A percentile compares a stretch with the other conserved stretches of the same genome.
These are phyloP conservation scores for Porpolomopsis calyptriformis DNA, from an alignment of 768 basidiomycete genomes.

Conservation along the genomic window DNA sequence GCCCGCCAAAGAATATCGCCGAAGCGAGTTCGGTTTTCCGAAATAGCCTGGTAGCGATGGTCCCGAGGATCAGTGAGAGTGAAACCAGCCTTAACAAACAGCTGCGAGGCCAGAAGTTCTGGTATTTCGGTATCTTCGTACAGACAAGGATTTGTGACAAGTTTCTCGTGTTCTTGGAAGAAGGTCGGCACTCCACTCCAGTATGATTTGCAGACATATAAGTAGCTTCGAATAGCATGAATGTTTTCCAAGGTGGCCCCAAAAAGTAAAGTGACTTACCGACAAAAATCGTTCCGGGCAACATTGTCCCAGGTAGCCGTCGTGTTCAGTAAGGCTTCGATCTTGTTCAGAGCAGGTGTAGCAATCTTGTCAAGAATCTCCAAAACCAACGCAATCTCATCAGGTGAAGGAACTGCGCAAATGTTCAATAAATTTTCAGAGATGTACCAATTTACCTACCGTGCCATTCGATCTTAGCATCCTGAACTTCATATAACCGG, in stretches of 20 bases:
- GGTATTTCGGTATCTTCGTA: conserved; percentile 54
- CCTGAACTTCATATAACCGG: conserved; percentile 60
- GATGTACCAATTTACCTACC: conserved; percentile 29
- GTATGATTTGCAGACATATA: conserved; percentile 62
- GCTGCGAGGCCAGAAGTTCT: conserved; percentile 55
- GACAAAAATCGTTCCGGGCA: conserved; percentile 75
- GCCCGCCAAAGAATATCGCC: conserved; percentile 61
- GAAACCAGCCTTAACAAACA: conserved; percentile 67
- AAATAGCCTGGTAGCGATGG: conserved; percentile 58
- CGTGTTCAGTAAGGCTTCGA: conserved; percentile 51
- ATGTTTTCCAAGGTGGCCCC: not conserved
- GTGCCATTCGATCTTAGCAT: conserved; percentile 86
- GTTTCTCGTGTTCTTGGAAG: conserved; percentile 45
- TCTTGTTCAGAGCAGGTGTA: conserved; percentile 51
- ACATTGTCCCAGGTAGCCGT: conserved; percentile 53
- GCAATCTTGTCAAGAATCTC: conserved; percentile 66
- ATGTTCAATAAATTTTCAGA: conserved; percentile 8
- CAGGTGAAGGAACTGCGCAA: conserved; percentile 41
- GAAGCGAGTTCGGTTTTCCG: conserved; percentile 47
- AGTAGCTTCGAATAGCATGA: conserved; percentile 30
- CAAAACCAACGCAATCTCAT: conserved; percentile 72
- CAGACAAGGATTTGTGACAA: conserved; percentile 45
- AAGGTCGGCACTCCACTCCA: conserved; percentile 72
- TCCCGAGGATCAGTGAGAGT: conserved; percentile 64
- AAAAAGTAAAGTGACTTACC: conserved; percentile 30